A percentile compares a stretch with the other conserved stretches of the same genome.
phyloP scores from a whole-genome alignment of 2,329 filamentous ascomycete genomes.

The Fusarium protoensiforme region DNA sequence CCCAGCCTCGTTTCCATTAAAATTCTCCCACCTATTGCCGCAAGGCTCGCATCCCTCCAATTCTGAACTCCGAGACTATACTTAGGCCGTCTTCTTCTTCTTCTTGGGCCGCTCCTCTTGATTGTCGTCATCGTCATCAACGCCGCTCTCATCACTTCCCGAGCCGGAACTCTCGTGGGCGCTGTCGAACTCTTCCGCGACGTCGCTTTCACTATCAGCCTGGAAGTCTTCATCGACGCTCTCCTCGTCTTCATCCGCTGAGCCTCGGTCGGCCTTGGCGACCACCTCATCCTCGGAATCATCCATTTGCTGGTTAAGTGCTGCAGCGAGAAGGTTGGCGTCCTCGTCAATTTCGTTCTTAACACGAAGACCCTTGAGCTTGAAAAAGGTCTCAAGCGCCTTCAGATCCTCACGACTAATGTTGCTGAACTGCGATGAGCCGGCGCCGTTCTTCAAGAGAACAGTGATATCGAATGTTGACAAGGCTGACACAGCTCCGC shows the following conservation, averaged over 20 bases:
- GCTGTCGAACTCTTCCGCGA: constrained; percentile 95
- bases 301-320: constrained; percentile 85
- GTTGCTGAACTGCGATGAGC: constrained; percentile 97
- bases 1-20: constrained; percentile 32
- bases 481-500: constrained; percentile 90
- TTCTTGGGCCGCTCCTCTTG: constrained; percentile 61
- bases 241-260: constrained; percentile 95
- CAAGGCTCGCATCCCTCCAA: background rate
- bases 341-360: constrained; percentile 99
- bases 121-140: constrained; percentile 55
- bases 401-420: constrained; percentile 99
- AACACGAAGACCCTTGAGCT: constrained; percentile 91
- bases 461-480: constrained; percentile 98
- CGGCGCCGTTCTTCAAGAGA: constrained; percentile 84
- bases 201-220: constrained; percentile 91
- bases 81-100: constrained; percentile 57
- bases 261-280: constrained; percentile 80
- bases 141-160: constrained; percentile 67
- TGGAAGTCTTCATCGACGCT: constrained; percentile 96
- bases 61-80: background rate
- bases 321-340: constrained; percentile 81
- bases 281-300: constrained; percentile 87
- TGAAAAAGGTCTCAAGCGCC: constrained; percentile 97
- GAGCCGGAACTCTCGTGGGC: constrained; percentile 87
- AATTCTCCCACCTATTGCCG: constrained; percentile 5